Conservation (phyloP, 2,329 filamentous ascomycete species). For the Colletotrichum cuscutae region DNA sequence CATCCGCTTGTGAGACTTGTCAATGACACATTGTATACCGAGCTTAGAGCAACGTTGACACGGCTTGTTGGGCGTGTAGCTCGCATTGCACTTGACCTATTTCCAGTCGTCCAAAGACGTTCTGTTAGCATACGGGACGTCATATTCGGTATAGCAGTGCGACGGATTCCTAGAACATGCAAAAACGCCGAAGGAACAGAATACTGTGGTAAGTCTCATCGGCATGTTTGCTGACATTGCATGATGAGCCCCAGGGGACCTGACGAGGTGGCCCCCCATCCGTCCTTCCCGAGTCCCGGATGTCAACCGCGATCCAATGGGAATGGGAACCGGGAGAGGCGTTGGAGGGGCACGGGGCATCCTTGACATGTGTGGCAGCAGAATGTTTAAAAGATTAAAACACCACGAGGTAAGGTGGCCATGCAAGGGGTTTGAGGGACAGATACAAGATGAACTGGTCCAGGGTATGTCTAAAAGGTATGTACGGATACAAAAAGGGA, state of each 20-base stretch:
- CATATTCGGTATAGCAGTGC: not conserved
- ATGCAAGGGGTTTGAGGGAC: not conserved
- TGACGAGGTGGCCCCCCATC: not conserved
- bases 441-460: not conserved
- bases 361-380: not conserved
- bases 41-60: slow-evolving; percentile 59
- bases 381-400: not conserved
- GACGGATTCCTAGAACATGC: not conserved
- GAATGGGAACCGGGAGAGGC: slow-evolving; percentile 8
- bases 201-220: not conserved
- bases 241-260: slow-evolving; percentile 2
- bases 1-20: slow-evolving; percentile 58
- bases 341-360: not conserved
- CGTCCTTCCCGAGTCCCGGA: too few relatives aligned
- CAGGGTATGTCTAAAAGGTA: not conserved
- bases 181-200: not conserved
- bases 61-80: slow-evolving; percentile 49
- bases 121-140: not conserved
- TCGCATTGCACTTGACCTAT: slow-evolving; percentile 58
- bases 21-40: slow-evolving; percentile 54
- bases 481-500: too few relatives aligned
- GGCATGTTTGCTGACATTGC: not conserved
- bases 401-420: not conserved
- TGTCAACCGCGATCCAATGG: slow-evolving; percentile 11
- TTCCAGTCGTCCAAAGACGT: not conserved